Evolutionary conservation across 202 grass and related monocot species (phyloP), one percentile per base, ranked within the genome.

Genomic region (Brachypodium distachyon): DNA sequence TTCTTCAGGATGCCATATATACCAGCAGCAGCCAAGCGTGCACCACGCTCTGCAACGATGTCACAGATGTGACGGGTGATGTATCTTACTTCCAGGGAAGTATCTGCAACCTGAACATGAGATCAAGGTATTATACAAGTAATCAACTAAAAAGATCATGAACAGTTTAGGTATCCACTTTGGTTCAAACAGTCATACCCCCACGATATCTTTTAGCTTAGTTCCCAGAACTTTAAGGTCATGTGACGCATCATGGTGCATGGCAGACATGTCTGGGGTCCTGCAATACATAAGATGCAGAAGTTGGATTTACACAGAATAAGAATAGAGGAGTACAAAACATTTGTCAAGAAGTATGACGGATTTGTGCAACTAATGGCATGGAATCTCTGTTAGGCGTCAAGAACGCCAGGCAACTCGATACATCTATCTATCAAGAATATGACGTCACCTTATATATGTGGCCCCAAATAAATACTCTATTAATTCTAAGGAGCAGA

Each of bases 1-100:
- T 96, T 96, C 84, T 96, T 92, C 52, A 96, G 55, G 47, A 96
- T 87, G 33, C 89, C 85, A 67, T 83, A 81, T 33, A 96, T 96
- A 53, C 92, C 89, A 21, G 86, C 92, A 37, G 89, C 89, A 12
- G 92, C 92, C 53, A 96, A 82, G 25, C 81, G 86, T 56, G 92
- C 89, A 7, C 73, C 92, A 21, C 92, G 88, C 83, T 89, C 90
- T 19, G 88, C 82, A 50, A 96, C 86, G 7, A 96, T 74, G 81
- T 96, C 89, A 9, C 86, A 88, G 42, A 88, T 81, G 81, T 88
- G 77, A 29, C 81, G 77, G 63, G 81, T 81, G 65, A 90, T 87
- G 85, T 89, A 87, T 81, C 86, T 87, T 64, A 89, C 85, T 85
- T 87, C 88, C 50, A 93, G 74, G 67, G 87, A 90, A 74, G 82